Evolutionary conservation across 2,329 filamentous ascomycete genomes (phyloP), one percentile per base, ranked within the genome.

Genomic region (Penicillium occitanis): DNA sequence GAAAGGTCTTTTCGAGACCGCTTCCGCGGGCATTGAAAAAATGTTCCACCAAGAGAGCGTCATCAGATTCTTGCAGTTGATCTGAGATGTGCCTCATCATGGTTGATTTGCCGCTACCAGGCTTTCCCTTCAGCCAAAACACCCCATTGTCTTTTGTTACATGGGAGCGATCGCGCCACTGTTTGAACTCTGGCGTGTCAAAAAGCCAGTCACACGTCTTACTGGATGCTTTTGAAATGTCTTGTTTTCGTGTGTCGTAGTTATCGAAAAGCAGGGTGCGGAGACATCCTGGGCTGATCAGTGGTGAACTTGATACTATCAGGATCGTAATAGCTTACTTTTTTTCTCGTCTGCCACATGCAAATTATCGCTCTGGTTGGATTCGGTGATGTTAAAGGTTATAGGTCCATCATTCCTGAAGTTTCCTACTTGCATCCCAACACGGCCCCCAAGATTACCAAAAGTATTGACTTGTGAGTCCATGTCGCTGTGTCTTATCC

Each of bases 81-180:
- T 48, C 1, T 13, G 62, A 68, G 55, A 67, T 44, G 22, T 74
- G 72, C 40, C 70, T 71, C 58, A 82, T 70, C 37, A 81, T 65
- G 1, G 78, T 81, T 5, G 78, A 80, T 63, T 82, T 81, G 1
- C 79, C 78, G 0, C 75, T 74, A 5, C 79, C 78, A 2, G 79
- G 78, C 30, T 81, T 78, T 1, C 79, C 79, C 59, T 77, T 78
- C 42, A 81, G 75, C 77, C 76, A 80, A 3, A 80, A 74, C 0
- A 79, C 14, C 10, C 60, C 60, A 51, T 62, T 68, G 65, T 72
- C 60, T 7, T 59, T 40, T 51, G 48, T 19, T 11, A 67, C 35
- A 13, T 67, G 1, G 8, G 14, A 7, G 17, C 63, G 63, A n/a
- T 67, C 1, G n/a, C 50, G 61, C 72, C 72, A 74, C 22, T 68